Evolutionary conservation across 495 filamentous ascomycete genomes (phyloP), one percentile per base, ranked within the genome.

Genomic region (Penicillium cinerascens): DNA sequence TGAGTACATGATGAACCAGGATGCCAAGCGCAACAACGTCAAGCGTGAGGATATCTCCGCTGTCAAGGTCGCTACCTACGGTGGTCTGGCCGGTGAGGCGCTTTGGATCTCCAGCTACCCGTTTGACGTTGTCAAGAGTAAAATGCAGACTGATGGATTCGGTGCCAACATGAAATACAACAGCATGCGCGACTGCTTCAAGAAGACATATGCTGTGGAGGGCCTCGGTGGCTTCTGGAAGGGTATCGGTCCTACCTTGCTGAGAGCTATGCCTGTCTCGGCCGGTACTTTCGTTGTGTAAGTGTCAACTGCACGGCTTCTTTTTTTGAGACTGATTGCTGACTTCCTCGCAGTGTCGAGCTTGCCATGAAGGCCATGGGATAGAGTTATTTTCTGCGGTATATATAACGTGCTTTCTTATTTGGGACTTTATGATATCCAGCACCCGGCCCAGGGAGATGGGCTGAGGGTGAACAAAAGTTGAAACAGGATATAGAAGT

Each of bases 131-230:
- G 74, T 98, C 67, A 98, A 98, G 87, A 95, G 89, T 71, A 97
- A 95, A 83, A 95, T 97, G 92, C 93, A 98, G 81, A 95, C 84
- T 55, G 93, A 98, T 76, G 92, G 89, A 18, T 91, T 97, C 64
- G 82, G 83, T 20, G 78, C 79, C 1, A 69, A 79, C 49, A 82
- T 79, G 80, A 75, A 77, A 63, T 97, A 87, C 71, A 82, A 73
- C 75, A 85, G 71, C 47, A 96, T 96, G 91, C 80, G 83, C 40
- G 91, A 97, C 71, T 93, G 89, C 74, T 95, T 96, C 70, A 77
- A 73, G 57, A 86, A 96, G 82, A 91, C 86, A 21, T 95, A 81
- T 73, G 72, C 80, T 42, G 74, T 70, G 20, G 91, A 96, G 69
- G 93, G 93, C 4, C 53, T 82, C 55, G 74, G 83, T 40, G 95